Evolutionary conservation across 306 rosid genomes (phyloP), one percentile per base, ranked within the genome.

Genomic region (Macrotyloma uniflorum): DNA sequence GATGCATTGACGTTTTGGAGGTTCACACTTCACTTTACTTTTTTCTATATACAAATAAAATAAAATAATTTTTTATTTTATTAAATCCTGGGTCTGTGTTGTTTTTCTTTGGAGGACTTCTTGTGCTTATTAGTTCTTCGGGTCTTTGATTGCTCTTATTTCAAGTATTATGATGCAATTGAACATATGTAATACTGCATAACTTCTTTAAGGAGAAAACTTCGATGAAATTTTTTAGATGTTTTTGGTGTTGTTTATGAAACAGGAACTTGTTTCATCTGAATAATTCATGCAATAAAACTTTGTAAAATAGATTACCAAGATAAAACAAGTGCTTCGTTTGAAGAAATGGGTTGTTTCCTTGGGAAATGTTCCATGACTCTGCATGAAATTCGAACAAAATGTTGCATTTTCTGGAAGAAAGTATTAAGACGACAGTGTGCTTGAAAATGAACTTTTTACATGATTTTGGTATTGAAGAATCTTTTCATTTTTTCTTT

Each of bases 1-100:
- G 97, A 76, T 90, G 84, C 77, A 91, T 94, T 74, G 94, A 94
- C 36, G 81, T 94, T 76, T 90, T 94, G 58, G 97, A 91, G 98
- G 98, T 94, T 67, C 71, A 77, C 85, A 49, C 4, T 59, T 65
- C 11, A 20, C 32, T 53, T 18, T 42, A 45, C 22, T 19, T 72
- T 26, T 26, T 70, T 16, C n/a, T 47, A 15, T 42, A 10, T 12
- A 3, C 43, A 12, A 13, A 42, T 42, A 10, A 42, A 12, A 42
- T 13, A 12, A 11, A 42, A 11, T 2, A 2, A 0, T 40, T 7
- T 40, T 42, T 10, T 42, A 42, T 40, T 10, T 2, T 2, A 42
- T 42, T 42, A 42, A 11, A 42, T 12, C n/a, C 14, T 30, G 28
- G n/a, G 6, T 71, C 11, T 51, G 8, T 58, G 11, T 23, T 14